These are phyloP conservation scores for Backusella psychrophila DNA, from an alignment of 192 early-diverging fungal genomes.

Conservation along the genomic window DNA sequence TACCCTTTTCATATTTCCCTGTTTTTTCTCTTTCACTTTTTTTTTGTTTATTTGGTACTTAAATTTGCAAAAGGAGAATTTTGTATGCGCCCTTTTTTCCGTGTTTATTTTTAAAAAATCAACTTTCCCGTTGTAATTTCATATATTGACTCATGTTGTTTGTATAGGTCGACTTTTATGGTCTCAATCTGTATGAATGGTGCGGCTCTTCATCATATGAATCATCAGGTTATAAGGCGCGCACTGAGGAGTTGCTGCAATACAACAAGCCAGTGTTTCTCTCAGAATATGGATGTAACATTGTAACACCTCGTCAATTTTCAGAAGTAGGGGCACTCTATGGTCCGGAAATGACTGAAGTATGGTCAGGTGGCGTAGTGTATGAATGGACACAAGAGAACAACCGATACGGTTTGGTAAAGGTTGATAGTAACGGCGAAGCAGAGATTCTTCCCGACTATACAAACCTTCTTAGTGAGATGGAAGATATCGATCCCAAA, in stretches of 20 bases:
- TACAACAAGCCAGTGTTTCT: conserved; percentile 68
- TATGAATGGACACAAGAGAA: conserved; percentile 77
- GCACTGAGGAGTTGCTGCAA: conserved; percentile 56
- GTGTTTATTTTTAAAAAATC: background rate
- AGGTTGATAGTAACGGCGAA: conserved; percentile 43
- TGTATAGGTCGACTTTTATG: conserved; percentile 64
- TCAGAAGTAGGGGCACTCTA: conserved; percentile 66
- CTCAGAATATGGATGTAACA: conserved; percentile 80
- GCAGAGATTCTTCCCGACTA: conserved; percentile 54
- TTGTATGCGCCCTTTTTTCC: background rate
- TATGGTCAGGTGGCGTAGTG: conserved; percentile 70
- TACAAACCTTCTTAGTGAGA: conserved; percentile 54
- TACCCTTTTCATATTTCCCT: background rate
- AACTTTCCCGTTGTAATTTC: background rate
- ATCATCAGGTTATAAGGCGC: conserved; percentile 64
- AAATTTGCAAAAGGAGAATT: background rate
- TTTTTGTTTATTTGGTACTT: background rate
- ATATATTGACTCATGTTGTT: background rate
- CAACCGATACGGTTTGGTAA: conserved; percentile 74
- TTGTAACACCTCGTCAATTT: conserved; percentile 63
- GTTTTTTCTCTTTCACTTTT: background rate
- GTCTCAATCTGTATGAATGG: conserved; percentile 78
- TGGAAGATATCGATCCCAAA: conserved; percentile 52
- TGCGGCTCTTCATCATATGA: conserved; percentile 64
- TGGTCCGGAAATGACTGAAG: conserved; percentile 61